A percentile compares a stretch with the other conserved stretches of the same genome.
Conservation (phyloP, 169 alveolate genomes). For the Miamiensis avidus region DNA sequence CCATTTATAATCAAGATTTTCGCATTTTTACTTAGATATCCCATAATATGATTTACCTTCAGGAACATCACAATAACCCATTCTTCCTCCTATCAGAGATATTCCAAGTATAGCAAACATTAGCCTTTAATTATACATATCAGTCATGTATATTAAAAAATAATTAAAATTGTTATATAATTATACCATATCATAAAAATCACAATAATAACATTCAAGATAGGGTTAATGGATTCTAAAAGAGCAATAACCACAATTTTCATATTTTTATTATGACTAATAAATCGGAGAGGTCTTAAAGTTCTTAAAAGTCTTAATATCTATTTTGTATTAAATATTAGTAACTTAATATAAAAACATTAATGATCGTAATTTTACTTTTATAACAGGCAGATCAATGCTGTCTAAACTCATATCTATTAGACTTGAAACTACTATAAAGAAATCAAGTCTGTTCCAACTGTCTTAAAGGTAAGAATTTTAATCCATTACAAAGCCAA, state of each 20-base stretch:
- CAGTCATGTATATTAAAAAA: not conserved
- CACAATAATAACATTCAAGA: conserved; percentile 66
- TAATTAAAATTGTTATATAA: not conserved
- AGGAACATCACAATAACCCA: conserved; percentile 11
- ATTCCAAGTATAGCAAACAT: conserved; percentile 30
- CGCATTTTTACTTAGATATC: conserved; percentile 32
- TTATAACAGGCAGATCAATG: conserved; percentile 51
- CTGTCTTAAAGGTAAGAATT: conserved; percentile 82
- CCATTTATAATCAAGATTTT: conserved; percentile 55
- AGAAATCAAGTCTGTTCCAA: conserved; percentile 86
- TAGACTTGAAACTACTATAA: conserved; percentile 75
- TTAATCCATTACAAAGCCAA: conserved; percentile 78
- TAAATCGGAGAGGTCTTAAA: conserved; percentile 81
- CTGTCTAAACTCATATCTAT: conserved; percentile 69
- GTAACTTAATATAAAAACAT: not conserved
- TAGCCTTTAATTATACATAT: not conserved
- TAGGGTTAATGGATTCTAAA: conserved; percentile 71
- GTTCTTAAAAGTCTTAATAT: conserved; percentile 83
- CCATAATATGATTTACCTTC: not conserved
- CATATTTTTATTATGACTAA: conserved; percentile 75
- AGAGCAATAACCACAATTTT: conserved; percentile 76
- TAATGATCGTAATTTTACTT: conserved; percentile 1
- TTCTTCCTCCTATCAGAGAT: conserved; percentile 17
- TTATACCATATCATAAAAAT: conserved; percentile 22
- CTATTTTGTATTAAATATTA: conserved; percentile 3